Evolutionary conservation across 805 yeast genomes (phyloP).

Genomic region (Danielia oregonensis): DNA sequence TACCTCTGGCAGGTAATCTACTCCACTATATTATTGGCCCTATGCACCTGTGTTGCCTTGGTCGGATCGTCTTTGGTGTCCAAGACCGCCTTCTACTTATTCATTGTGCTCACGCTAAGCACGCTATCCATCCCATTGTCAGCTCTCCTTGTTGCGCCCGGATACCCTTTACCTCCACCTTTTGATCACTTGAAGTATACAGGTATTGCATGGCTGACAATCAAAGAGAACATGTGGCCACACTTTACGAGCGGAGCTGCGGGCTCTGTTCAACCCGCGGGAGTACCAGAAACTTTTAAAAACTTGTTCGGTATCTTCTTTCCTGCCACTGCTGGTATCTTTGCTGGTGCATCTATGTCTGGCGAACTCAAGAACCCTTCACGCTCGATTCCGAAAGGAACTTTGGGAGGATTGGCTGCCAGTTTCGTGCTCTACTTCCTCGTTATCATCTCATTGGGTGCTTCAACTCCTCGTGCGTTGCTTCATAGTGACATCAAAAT

Average conservation of each 20-base stretch:
- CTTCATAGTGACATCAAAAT: conserved; percentile 78
- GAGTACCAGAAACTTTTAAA: conserved; percentile 64
- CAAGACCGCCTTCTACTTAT: conserved; percentile 72
- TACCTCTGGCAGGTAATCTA: conserved; percentile 67
- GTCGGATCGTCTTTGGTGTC: conserved; percentile 82
- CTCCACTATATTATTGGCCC: conserved; percentile 62
- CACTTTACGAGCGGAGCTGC: conserved; percentile 88
- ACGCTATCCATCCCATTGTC: conserved; percentile 83
- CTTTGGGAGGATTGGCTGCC: conserved; percentile 73
- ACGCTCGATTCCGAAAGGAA: conserved; percentile 88
- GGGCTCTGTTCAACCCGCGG: conserved; percentile 62
- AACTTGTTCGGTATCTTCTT: conserved; percentile 92
- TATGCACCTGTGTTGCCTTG: conserved; percentile 73
- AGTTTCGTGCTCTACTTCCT: conserved; percentile 73
- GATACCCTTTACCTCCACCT: conserved; percentile 48
- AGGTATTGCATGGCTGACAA: conserved; percentile 70
- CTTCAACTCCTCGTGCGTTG: conserved; percentile 74
- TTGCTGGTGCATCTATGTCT: conserved; percentile 99
- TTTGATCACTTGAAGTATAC: conserved; percentile 49
- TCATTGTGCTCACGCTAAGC: conserved; percentile 61
- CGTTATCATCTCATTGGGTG: conserved; percentile 81
- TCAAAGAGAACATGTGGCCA: conserved; percentile 67
- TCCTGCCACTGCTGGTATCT: conserved; percentile 97
- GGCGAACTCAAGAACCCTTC: conserved; percentile 89
- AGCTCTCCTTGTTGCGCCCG: conserved; percentile 58